Percentiles rank a stretch among this genome's conserved stretches.
These are phyloP conservation scores for Cystobasidiaceae sp. DNA, from an alignment of 1,284 basidiomycete genomes.

Conservation along the genomic window DNA sequence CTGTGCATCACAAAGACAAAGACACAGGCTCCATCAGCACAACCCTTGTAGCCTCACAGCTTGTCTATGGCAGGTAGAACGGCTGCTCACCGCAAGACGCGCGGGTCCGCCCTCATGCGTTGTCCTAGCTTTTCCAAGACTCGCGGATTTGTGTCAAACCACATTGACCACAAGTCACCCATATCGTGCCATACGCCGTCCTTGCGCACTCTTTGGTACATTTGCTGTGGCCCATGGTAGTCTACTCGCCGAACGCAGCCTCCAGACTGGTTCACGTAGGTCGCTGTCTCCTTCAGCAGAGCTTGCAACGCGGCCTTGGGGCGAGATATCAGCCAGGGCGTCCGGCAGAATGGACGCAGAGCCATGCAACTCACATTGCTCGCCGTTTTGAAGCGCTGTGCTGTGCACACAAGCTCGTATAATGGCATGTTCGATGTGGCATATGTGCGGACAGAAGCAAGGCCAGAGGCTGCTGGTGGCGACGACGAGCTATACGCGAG, in stretches of 20 bases:
- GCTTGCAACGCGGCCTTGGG: slow-evolving; percentile 13
- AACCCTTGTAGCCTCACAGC: too few relatives aligned
- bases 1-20: neutral
- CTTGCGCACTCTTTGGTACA: slow-evolving; percentile 19
- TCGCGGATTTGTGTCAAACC: slow-evolving; percentile 25
- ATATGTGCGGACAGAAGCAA: neutral
- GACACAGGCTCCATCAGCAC: neutral
- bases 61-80: too few relatives aligned
- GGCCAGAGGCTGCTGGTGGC: too few relatives aligned
- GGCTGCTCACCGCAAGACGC: slow-evolving; percentile 16
- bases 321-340: too few relatives aligned
- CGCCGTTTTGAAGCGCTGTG: slow-evolving; percentile 31
- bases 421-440: slow-evolving; percentile 34
- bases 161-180: slow-evolving; percentile 24
- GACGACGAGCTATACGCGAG: too few relatives aligned
- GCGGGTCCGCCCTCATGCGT: slow-evolving; percentile 13
- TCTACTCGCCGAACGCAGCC: slow-evolving; percentile 19
- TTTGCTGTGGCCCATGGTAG: neutral
- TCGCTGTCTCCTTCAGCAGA: slow-evolving; percentile 6
- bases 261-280: slow-evolving; percentile 13
- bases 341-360: too few relatives aligned
- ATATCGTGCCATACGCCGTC: slow-evolving; percentile 18
- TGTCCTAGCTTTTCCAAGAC: neutral
- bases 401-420: slow-evolving; percentile 41
- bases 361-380: slow-evolving; percentile 14